phyloP scores from a whole-genome alignment of 768 basidiomycete species.

The Lanmaoa pseudosensibilis region DNA sequence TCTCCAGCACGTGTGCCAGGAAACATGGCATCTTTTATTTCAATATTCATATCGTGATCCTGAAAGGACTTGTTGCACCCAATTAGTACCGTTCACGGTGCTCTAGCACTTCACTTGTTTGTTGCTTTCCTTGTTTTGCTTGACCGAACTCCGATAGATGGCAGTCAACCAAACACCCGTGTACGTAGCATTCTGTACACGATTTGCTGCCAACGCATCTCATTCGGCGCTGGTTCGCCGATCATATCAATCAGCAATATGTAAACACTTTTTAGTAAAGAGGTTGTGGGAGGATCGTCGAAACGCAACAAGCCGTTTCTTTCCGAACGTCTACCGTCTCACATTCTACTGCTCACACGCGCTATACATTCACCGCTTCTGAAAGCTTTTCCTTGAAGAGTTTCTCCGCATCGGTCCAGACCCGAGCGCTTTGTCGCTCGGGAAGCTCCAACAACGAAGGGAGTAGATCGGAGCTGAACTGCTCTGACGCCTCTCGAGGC shows the following conservation, averaged over 20 bases:
- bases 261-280: not conserved
- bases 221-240: not conserved
- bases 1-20: not conserved
- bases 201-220: not conserved
- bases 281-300: not conserved
- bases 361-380: slow-evolving; percentile 41
- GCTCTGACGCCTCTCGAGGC: slow-evolving; percentile 95
- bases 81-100: not conserved
- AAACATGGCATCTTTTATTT: not conserved
- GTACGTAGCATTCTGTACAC: not conserved
- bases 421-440: slow-evolving; percentile 58
- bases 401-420: slow-evolving; percentile 87
- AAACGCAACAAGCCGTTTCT: not conserved
- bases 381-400: slow-evolving; percentile 70
- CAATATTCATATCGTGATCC: not conserved
- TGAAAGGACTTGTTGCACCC: not conserved
- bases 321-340: not conserved
- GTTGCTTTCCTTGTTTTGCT: not conserved
- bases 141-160: not conserved
- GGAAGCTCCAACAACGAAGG: slow-evolving; percentile 83
- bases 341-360: not conserved
- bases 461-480: slow-evolving; percentile 86
- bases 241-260: not conserved
- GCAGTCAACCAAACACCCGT: not conserved
- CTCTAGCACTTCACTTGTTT: not conserved